Percentiles rank a stretch among this genome's conserved stretches.
These are phyloP conservation scores for Silene latifolia DNA, from an alignment of 148 eudicot species.

Conservation along the genomic window DNA sequence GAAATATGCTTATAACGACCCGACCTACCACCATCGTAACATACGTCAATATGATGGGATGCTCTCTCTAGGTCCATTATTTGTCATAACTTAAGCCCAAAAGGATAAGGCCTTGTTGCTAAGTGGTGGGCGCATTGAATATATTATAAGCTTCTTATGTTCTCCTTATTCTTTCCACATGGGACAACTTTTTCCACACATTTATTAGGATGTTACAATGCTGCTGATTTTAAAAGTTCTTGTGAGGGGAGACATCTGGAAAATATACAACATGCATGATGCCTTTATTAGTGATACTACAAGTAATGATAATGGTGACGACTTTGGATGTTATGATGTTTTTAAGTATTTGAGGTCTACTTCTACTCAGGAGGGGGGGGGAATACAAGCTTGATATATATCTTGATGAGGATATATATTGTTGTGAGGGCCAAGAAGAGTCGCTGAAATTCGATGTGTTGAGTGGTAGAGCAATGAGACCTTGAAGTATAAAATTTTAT, in stretches of 20 bases:
- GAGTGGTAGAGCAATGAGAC: too few species aligned
- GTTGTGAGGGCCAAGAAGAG: neutral
- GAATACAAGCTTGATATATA: conserved; percentile 3
- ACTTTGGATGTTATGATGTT: neutral
- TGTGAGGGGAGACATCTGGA: neutral
- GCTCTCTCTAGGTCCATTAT: too few species aligned
- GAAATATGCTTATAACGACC: too few species aligned
- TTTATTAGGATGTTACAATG: too few species aligned
- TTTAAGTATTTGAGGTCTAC: neutral
- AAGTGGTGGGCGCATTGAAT: too few species aligned
- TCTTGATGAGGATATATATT: conserved; percentile 5
- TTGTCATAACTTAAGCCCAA: too few species aligned
- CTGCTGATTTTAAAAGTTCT: neutral
- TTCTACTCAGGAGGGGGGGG: neutral
- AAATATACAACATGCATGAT: neutral
- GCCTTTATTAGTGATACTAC: neutral
- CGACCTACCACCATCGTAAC: too few species aligned
- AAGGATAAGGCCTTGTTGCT: too few species aligned
- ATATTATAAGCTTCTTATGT: neutral
- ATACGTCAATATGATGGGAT: too few species aligned
- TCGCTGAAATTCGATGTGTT: neutral
- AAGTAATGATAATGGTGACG: neutral
- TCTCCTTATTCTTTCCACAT: too few species aligned
- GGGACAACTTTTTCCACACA: too few species aligned
- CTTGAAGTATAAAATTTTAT: too few species aligned